Conservation (phyloP, 2,329 filamentous ascomycete genomes). For the Colletotrichum sp. region DNA sequence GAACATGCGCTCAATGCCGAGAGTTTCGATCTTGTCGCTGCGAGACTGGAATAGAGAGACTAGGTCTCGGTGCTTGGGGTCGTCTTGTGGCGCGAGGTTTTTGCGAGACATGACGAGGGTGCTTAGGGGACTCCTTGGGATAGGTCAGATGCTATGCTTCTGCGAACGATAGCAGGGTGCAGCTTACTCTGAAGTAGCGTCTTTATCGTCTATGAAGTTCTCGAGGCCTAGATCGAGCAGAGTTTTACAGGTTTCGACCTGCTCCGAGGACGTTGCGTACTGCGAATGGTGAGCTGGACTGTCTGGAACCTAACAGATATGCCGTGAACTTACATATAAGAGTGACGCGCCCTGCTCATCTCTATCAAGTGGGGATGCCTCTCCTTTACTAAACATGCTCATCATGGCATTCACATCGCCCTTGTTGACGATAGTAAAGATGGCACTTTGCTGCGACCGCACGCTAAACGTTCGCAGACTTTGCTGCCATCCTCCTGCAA, state of each 20-base stretch:
- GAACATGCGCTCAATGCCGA: background rate
- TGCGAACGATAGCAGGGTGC: fast-evolving
- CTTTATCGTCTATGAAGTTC: too few species aligned
- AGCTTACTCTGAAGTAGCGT: too few species aligned
- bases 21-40: background rate
- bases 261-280: background rate
- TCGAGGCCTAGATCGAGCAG: fast-evolving
- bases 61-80: too few species aligned
- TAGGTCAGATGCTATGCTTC: fast-evolving
- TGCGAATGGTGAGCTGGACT: background rate
- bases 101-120: too few species aligned
- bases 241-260: too few species aligned
- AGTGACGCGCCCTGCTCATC: background rate
- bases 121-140: too few species aligned
- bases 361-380: background rate
- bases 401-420: background rate
- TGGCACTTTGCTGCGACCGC: background rate
- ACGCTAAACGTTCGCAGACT: too few species aligned
- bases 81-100: too few species aligned
- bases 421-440: background rate
- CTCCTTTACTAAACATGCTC: background rate
- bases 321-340: background rate
- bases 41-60: too few species aligned
- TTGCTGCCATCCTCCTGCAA: too few species aligned
- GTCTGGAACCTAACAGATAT: background rate